phyloP scores from a whole-genome alignment of 805 yeast species.

The Saccharomycopsis fermentans region DNA sequence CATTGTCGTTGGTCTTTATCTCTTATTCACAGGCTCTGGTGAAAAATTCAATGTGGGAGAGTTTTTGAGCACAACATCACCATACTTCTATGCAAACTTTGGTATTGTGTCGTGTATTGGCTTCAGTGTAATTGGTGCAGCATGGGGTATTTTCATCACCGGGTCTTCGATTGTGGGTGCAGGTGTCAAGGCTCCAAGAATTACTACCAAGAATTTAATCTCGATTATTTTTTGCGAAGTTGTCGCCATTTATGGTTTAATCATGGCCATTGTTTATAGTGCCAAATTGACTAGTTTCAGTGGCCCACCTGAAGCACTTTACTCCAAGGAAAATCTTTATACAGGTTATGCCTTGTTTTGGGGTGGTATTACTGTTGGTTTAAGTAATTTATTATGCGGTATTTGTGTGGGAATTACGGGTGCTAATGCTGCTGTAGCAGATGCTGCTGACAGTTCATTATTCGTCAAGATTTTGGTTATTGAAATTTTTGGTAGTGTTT shows the following conservation, averaged over 20 bases:
- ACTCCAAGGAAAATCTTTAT: conserved; percentile 76
- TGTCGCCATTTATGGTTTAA: conserved; percentile 95
- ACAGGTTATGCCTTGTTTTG: conserved; percentile 94
- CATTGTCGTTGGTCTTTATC: conserved; percentile 22
- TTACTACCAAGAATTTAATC: conserved; percentile 92
- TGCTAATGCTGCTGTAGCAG: conserved; percentile 95
- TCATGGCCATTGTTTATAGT: conserved; percentile 94
- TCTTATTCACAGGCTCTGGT: conserved; percentile 87
- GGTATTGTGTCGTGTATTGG: conserved; percentile 92
- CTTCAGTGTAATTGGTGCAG: conserved; percentile 91
- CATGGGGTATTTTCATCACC: conserved; percentile 97
- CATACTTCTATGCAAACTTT: conserved; percentile 92
- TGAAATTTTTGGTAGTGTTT: conserved; percentile 93
- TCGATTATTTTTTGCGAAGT: conserved; percentile 98
- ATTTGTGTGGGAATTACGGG: conserved; percentile 96
- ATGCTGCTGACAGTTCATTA: conserved; percentile 92
- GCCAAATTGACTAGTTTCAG: conserved; percentile 66
- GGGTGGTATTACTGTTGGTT: conserved; percentile 96
- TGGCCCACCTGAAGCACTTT: conserved; percentile 37
- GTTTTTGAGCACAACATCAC: conserved; percentile 76
- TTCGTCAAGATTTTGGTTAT: conserved; percentile 94
- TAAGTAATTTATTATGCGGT: conserved; percentile 91
- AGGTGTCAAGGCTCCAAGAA: conserved; percentile 95
- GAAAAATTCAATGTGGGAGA: conserved; percentile 87
- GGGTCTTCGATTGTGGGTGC: conserved; percentile 95